phyloP scores from a whole-genome alignment of 140 eudicot species.

The Oenanthe javanica region DNA sequence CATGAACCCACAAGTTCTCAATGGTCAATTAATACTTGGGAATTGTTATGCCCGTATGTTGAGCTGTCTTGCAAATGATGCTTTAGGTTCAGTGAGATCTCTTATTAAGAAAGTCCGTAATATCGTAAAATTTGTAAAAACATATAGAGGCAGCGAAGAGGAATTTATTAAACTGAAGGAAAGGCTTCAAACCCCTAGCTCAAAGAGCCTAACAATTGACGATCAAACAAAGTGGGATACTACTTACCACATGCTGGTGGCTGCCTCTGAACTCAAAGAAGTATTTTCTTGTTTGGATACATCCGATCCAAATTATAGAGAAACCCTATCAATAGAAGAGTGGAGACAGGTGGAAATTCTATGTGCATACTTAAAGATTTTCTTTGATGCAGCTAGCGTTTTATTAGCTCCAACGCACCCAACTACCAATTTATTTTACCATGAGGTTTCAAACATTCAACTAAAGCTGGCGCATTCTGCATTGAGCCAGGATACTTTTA shows the following conservation, averaged over 20 bases:
- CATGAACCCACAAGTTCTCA: neutral
- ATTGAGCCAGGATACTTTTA: constrained; percentile 17
- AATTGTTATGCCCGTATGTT: neutral
- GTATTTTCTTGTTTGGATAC: constrained; percentile 38
- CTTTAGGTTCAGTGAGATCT: neutral
- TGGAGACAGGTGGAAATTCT: constrained; percentile 36
- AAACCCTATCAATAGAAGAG: constrained; percentile 32
- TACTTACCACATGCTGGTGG: constrained; percentile 40
- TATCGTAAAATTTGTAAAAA: neutral
- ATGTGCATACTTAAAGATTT: constrained; percentile 24
- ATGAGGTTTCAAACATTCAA: constrained; percentile 35
- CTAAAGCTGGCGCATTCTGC: constrained; percentile 22
- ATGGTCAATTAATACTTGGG: constrained; percentile 2
- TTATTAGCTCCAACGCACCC: constrained; percentile 21
- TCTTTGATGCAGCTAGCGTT: constrained; percentile 29
- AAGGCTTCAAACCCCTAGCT: constrained; percentile 37
- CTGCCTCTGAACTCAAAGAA: constrained; percentile 43
- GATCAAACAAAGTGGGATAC: constrained; percentile 39
- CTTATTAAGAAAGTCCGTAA: neutral
- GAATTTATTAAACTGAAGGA: constrained; percentile 22
- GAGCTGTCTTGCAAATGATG: neutral
- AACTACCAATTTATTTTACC: constrained; percentile 27
- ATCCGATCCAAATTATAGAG: constrained; percentile 26
- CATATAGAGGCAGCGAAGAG: constrained; percentile 10
- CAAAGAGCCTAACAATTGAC: constrained; percentile 25